Conservation (phyloP, 163 green algal species). For the Prototheca wickerhamii region DNA sequence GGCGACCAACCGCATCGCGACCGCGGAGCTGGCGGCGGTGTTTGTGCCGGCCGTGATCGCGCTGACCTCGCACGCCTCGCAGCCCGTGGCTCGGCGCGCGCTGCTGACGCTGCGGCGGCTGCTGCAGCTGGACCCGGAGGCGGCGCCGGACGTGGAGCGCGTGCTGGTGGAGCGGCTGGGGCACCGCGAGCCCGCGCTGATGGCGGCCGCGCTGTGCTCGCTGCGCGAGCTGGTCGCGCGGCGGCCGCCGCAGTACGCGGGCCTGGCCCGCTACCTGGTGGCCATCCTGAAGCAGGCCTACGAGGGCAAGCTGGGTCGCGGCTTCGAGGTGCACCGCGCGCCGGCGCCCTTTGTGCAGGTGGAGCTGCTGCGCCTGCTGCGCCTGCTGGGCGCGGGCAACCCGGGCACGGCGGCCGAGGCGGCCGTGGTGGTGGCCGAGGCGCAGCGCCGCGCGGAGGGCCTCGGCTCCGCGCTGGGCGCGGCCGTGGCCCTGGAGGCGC, state of each 20-base stretch:
- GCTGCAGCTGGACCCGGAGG: slow-evolving; percentile 39
- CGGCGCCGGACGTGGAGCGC: slow-evolving; percentile 16
- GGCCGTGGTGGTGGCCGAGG: slow-evolving; percentile 66
- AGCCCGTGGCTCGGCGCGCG: slow-evolving; percentile 91
- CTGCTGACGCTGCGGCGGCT: slow-evolving; percentile 88
- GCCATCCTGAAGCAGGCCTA: slow-evolving; percentile 90
- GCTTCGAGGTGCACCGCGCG: slow-evolving; percentile 88
- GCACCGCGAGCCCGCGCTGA: slow-evolving; percentile 83
- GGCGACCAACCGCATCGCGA: slow-evolving; percentile 70
- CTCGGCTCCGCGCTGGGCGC: slow-evolving; percentile 44
- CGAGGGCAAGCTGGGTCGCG: slow-evolving; percentile 80
- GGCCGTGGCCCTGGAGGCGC: slow-evolving; percentile 2
- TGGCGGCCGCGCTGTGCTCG: slow-evolving; percentile 84
- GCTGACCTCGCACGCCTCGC: slow-evolving; percentile 68
- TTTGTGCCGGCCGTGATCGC: slow-evolving; percentile 71
- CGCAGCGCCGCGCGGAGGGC: slow-evolving; percentile 35
- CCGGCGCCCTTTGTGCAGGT: slow-evolving; percentile 97
- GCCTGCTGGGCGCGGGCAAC: slow-evolving; percentile 67
- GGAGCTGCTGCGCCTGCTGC: slow-evolving; percentile 85
- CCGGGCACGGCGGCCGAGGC: slow-evolving; percentile 69
- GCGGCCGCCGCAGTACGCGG: slow-evolving; percentile 63
- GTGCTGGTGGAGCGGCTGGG: slow-evolving; percentile 28
- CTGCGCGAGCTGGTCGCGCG: slow-evolving; percentile 64
- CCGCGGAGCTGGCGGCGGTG: slow-evolving; percentile 78
- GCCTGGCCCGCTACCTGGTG: slow-evolving; percentile 81